phyloP scores from a whole-genome alignment of 768 basidiomycete species.

The Termitomyces titanicus region DNA sequence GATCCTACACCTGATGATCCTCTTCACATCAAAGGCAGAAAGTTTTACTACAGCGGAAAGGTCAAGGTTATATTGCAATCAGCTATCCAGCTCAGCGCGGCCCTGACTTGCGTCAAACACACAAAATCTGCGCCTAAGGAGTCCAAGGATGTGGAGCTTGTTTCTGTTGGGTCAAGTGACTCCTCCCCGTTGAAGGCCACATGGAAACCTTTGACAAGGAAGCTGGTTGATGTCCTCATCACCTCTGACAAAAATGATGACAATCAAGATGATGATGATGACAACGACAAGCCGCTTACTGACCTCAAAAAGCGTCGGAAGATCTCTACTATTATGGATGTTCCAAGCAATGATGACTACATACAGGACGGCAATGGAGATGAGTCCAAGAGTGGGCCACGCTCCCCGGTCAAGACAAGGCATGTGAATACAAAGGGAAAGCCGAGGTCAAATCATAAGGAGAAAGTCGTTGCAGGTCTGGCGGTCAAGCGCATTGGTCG shows the following conservation, averaged over 20 bases:
- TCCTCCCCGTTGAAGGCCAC: neutral
- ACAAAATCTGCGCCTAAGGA: neutral
- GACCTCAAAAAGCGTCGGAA: neutral
- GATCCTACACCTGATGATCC: neutral
- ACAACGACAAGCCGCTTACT: neutral
- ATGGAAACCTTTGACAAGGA: neutral
- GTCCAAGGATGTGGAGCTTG: neutral
- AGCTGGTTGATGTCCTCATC: too few relatives aligned
- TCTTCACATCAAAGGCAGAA: neutral
- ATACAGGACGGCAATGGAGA: neutral
- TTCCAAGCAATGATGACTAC: neutral
- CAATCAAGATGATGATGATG: too few relatives aligned
- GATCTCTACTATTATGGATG: too few relatives aligned
- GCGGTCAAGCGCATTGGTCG: neutral
- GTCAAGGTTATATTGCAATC: too few relatives aligned
- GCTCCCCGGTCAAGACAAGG: neutral
- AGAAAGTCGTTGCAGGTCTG: neutral
- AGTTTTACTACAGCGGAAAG: neutral
- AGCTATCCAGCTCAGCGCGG: neutral
- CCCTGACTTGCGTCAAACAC: neutral
- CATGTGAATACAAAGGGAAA: neutral
- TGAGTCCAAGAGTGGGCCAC: neutral
- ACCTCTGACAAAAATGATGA: too few relatives aligned
- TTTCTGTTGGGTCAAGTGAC: neutral
- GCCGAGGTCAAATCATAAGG: neutral